Conservation (phyloP, 345 rosid genomes). For the Boechera stricta region DNA sequence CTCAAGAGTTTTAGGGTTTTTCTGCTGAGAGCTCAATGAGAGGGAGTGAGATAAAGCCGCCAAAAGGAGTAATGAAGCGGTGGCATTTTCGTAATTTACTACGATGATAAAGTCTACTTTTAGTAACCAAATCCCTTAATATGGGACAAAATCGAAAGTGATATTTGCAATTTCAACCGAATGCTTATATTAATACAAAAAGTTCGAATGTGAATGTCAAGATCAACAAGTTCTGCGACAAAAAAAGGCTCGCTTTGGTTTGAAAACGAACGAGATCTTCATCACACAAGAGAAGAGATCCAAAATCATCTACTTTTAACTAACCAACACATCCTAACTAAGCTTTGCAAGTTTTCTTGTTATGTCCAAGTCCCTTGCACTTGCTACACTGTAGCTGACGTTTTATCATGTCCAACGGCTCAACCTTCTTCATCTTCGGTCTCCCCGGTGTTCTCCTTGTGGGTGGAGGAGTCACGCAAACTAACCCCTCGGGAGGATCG, state of each 20-base stretch:
- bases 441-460: conserved; percentile 82
- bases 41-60: conserved; percentile 39
- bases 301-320: conserved; percentile 39
- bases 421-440: conserved; percentile 72
- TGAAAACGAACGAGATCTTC: conserved; percentile 24
- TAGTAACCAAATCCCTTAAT: too few species aligned
- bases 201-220: conserved; percentile 21
- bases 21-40: conserved; percentile 9
- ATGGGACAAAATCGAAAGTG: not conserved
- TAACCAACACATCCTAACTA: conserved; percentile 44
- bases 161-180: not conserved
- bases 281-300: conserved; percentile 35
- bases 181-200: not conserved
- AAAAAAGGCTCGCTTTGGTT: conserved; percentile 8
- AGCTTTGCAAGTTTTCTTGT: conserved; percentile 89
- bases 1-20: conserved; percentile 52
- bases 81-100: conserved; percentile 30
- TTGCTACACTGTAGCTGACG: conserved; percentile 95
- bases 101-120: too few species aligned
- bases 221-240: conserved; percentile 2
- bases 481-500: conserved; percentile 50
- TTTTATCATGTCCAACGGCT: conserved; percentile 65
- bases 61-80: conserved; percentile 30
- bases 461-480: conserved; percentile 87
- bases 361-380: conserved; percentile 98